phyloP scores from a whole-genome alignment of 139 green algal genomes.

The Coelastrella sp. region DNA sequence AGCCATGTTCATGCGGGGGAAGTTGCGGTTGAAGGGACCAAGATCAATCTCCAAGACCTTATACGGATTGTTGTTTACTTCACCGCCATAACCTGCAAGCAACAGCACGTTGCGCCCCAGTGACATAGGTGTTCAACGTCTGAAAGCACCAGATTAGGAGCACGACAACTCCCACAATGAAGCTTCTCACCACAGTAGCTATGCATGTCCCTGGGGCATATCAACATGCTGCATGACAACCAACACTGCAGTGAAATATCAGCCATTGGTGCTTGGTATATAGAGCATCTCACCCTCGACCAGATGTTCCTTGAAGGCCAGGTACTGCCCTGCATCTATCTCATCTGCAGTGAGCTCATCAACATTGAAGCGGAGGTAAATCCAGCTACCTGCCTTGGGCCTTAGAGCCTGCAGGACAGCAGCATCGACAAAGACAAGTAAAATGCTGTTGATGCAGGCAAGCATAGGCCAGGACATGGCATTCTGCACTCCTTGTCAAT shows the following conservation, averaged over 20 bases:
- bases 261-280: not conserved
- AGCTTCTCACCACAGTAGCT: too few relatives aligned
- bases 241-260: not conserved
- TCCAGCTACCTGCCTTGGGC: slow-evolving; percentile 28
- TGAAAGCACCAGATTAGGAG: too few relatives aligned
- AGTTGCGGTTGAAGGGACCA: slow-evolving; percentile 70
- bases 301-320: slow-evolving; percentile 81
- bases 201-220: not conserved
- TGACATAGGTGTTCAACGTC: not conserved
- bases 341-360: slow-evolving; percentile 68
- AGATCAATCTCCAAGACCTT: slow-evolving; percentile 70
- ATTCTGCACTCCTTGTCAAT: not conserved
- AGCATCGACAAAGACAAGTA: not conserved
- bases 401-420: slow-evolving; percentile 33
- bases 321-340: slow-evolving; percentile 69
- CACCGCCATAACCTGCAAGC: not conserved
- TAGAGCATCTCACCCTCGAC: slow-evolving; percentile 29
- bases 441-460: not conserved
- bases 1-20: slow-evolving; percentile 70
- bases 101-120: not conserved
- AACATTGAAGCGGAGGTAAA: slow-evolving; percentile 54
- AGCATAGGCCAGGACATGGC: not conserved
- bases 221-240: not conserved
- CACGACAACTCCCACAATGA: too few relatives aligned
- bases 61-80: slow-evolving; percentile 37